Evolutionary conservation across 2,329 filamentous ascomycete genomes (phyloP).

Genomic region (Verticillium longisporum): DNA sequence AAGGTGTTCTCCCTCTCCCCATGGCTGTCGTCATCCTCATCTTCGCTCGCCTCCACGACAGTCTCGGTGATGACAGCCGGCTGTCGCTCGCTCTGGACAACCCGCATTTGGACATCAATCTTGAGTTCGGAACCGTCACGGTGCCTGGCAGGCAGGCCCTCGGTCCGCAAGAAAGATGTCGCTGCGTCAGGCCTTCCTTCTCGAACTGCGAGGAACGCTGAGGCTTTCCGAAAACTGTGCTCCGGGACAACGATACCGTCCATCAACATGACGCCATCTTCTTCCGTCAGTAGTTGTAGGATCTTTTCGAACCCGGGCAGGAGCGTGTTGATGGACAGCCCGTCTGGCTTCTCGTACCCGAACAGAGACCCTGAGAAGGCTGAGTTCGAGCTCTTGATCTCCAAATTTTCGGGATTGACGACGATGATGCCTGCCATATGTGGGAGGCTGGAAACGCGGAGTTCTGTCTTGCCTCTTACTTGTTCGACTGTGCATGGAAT

Average conservation of each 20-base stretch:
- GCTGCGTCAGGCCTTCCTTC: slow-evolving; percentile 76
- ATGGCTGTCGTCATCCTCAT: slow-evolving; percentile 37
- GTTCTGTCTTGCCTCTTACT: slow-evolving; percentile 58
- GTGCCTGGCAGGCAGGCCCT: slow-evolving; percentile 78
- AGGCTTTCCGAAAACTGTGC: slow-evolving; percentile 86
- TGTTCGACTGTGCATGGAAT: slow-evolving; percentile 80
- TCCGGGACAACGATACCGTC: slow-evolving; percentile 98
- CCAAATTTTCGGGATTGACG: slow-evolving; percentile 68
- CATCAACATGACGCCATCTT: slow-evolving; percentile 74
- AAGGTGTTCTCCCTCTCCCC: slow-evolving; percentile 35
- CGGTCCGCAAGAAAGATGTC: slow-evolving; percentile 73
- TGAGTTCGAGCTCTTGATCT: slow-evolving; percentile 86
- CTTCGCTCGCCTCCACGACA: slow-evolving; percentile 55
- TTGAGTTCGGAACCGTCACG: slow-evolving; percentile 87
- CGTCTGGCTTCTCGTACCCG: slow-evolving; percentile 78
- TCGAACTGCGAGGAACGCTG: slow-evolving; percentile 74
- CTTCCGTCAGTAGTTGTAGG: slow-evolving; percentile 72
- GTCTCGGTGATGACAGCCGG: slow-evolving; percentile 54
- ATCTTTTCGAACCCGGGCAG: slow-evolving; percentile 85
- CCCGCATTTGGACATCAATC: slow-evolving; percentile 93
- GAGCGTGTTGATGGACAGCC: slow-evolving; percentile 69
- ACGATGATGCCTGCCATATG: slow-evolving; percentile 97
- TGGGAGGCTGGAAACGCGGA: slow-evolving; percentile 88
- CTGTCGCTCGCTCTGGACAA: slow-evolving; percentile 81
- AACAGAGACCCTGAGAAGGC: slow-evolving; percentile 92